A percentile compares a stretch with the other conserved stretches of the same genome.
Evolutionary conservation across 1,284 basidiomycete genomes (phyloP).

Genomic region (Heterobasidion occidentale): DNA sequence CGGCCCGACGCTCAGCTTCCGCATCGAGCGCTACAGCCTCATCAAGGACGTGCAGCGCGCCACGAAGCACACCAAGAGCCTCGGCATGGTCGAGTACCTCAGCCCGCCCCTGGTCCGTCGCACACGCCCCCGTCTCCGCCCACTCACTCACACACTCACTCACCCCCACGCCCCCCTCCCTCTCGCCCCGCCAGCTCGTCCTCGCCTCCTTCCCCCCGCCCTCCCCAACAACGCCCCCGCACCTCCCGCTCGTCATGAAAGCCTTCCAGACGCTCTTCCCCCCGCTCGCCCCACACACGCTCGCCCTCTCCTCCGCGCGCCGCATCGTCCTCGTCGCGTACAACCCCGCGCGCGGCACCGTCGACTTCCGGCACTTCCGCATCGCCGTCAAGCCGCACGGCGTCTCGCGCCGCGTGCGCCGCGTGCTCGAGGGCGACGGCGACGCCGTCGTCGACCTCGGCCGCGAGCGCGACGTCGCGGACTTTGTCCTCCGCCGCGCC

Average conservation of each 20-base stretch:
- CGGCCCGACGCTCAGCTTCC: conserved; percentile 92
- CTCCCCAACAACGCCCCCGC: conserved; percentile 61
- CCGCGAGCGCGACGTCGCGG: conserved; percentile 89
- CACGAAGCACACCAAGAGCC: conserved; percentile 63
- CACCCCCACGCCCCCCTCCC: not conserved
- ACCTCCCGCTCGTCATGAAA: conserved; percentile 72
- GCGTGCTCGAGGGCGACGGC: conserved; percentile 69
- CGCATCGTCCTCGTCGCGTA: conserved; percentile 93
- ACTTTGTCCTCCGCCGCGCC: conserved; percentile 79
- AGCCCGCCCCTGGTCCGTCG: conserved; percentile 74
- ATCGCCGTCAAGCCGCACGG: conserved; percentile 96
- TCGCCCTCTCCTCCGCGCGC: conserved; percentile 78
- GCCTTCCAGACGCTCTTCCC: conserved; percentile 87
- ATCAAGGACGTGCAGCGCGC: conserved; percentile 75
- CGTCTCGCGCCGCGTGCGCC: conserved; percentile 87
- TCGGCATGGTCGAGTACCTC: conserved; percentile 75
- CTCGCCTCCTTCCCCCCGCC: conserved; percentile 71
- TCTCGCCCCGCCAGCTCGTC: conserved; percentile 42
- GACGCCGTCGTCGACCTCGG: conserved; percentile 71
- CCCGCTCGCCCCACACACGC: conserved; percentile 71
- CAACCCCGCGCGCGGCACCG: conserved; percentile 77
- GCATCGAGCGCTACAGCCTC: conserved; percentile 88
- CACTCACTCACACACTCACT: not conserved
- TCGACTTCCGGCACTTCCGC: conserved; percentile 93
- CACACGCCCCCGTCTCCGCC: not conserved